Base-by-base conservation (phyloP, 2,329 filamentous ascomycete species). In the Aspergillus tamarii region DNA sequence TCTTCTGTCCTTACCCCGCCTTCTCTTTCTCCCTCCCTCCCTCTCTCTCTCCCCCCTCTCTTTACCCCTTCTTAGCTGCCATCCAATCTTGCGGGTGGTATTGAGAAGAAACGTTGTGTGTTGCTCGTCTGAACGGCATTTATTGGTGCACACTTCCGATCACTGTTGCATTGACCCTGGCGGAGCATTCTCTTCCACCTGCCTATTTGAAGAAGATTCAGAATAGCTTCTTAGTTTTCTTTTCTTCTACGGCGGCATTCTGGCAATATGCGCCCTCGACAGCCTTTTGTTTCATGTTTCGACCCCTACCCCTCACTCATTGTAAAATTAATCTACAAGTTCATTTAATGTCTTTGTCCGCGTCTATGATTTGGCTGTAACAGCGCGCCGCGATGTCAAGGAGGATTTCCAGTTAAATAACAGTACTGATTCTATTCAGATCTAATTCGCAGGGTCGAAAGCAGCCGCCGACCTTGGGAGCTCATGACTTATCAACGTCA, bases 401-500 rank as follows among this genome's bases (percentile, higher is more conserved):
- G 10, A 11, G 23, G 34, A 26, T 6, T 4, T 39, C 21, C 7
- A 10, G 32, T 39, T 39, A 19, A 16, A 39, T 21, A 26, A 19
- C 10, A 34, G 16, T 61, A 59, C 67, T 72, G 57, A 73, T 54
- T 19, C 23, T 16, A 56, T 23, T 21, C 45, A 77, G 75, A 56
- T 64, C 71, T 48, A 69, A 69, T 45, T 66, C 67, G 19, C 69
- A 64, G 60, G 55, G 58, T 61, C 71, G 56, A 66, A 72, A 64
- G 59, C 67, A 62, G 32, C 65, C 60, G 43, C 60, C 61, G 63
- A 61, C 53, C 45, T 59, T 66, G 32, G 66, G 61, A 28, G 50
- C 60, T 21, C 60, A 71, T 54, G 74, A 77, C 32, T 69, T 75
- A 57, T 73, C 72, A 57, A 71, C 65, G 30, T 73, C 74, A 41